Base-by-base conservation (phyloP, 2,329 filamentous ascomycete genomes). In the Pestalotiopsis sp. region DNA sequence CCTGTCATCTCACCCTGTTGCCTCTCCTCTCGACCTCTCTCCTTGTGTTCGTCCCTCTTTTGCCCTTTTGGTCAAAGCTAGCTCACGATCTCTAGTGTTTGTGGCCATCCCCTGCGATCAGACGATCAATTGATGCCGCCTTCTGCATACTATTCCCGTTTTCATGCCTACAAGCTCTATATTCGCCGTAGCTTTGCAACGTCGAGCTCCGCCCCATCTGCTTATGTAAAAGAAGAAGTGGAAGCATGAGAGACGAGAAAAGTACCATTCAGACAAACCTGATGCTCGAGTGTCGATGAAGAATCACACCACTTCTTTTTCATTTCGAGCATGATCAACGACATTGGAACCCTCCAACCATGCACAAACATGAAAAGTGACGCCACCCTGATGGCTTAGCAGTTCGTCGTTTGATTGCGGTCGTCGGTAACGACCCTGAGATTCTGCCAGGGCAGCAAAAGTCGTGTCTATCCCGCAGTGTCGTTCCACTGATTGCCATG, bases 401-500 rank as follows among this genome's bases (percentile, higher is more conserved):
- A 9, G 44, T 52, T 17, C n/a, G 20, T 59, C 17, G 56, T 59
- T 26, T 59, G 30, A 35, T 35, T 59, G 22, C 56, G 6, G 30
- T 55, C 48, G 20, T 55, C 17, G 20, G 17, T 17, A 17, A 17
- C 17, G 17, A 6, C 48, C 48, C 48, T 55, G 48, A 55, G 17
- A 55, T 55, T 22, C 17, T 17, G 20, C 20, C 17, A 52, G 44
- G 17, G 44, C 44, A 52, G 17, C 14, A 52, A 52, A 52, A 20
- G 44, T n/a, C 30, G 44, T 20, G 44, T 52, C 44, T 20, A 52
- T n/a, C 30, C 30, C 56, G 30, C 17, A n/a, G 24, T 35, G 56
- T 26, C 44, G 62, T 65, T 56, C 62, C 62, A 65, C 62, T 56
- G 62, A 35, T 56, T 17, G 24, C 62, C 17, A n/a, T 26, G 26